phyloP scores from a whole-genome alignment of 768 basidiomycete genomes.

The Pleurotus eryngii region DNA sequence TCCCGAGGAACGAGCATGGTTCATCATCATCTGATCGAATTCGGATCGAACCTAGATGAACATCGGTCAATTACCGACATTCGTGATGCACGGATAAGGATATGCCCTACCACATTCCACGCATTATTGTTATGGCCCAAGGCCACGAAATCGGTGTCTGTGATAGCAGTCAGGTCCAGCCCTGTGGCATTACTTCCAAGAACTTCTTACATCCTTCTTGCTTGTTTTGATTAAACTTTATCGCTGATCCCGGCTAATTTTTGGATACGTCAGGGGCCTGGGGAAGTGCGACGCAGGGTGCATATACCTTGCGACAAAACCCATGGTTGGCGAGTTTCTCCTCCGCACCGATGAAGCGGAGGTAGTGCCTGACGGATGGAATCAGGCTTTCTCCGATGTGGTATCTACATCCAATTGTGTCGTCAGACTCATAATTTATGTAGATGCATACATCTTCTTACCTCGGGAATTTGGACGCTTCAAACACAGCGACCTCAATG shows the following conservation, averaged over 20 bases:
- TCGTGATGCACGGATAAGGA: neutral
- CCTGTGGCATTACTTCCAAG: neutral
- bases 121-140: conserved; percentile 51
- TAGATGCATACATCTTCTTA: conserved; percentile 10
- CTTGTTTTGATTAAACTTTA: conserved; percentile 63
- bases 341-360: conserved; percentile 57
- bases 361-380: conserved; percentile 56
- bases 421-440: neutral
- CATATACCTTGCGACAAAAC: conserved; percentile 46
- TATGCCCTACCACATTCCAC: conserved; percentile 58
- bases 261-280: conserved; percentile 3
- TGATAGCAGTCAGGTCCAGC: conserved; percentile 2
- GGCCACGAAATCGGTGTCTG: conserved; percentile 61
- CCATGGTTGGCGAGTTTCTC: conserved; percentile 46
- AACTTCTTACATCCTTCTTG: conserved; percentile 55
- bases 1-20: conserved; percentile 50
- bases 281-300: neutral
- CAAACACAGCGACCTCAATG: conserved; percentile 48
- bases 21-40: conserved; percentile 56
- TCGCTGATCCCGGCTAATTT: conserved; percentile 54
- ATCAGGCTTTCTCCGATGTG: conserved; percentile 61
- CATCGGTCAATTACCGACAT: neutral
- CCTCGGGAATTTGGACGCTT: conserved; percentile 55
- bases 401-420: conserved; percentile 33
- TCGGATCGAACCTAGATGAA: conserved; percentile 49